These are phyloP conservation scores for Mycena leptocephala DNA, from an alignment of 768 basidiomycete genomes.

Conservation along the genomic window DNA sequence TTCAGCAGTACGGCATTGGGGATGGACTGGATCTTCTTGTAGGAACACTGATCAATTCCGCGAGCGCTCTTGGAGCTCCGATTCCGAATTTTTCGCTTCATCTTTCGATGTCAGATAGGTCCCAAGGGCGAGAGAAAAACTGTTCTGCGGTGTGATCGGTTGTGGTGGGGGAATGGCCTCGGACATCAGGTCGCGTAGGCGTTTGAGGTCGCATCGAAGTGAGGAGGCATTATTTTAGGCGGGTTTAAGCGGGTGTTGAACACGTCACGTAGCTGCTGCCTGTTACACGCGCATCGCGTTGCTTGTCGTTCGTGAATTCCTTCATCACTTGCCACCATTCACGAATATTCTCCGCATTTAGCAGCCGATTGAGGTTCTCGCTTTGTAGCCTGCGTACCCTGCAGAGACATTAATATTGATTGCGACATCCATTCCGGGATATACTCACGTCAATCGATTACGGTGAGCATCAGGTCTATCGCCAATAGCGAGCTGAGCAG, in stretches of 20 bases:
- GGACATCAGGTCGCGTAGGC: background rate
- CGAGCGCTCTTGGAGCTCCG: conserved; percentile 1
- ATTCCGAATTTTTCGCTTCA: background rate
- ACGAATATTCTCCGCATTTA: background rate
- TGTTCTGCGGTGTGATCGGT: background rate
- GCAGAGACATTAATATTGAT: background rate
- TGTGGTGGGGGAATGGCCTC: background rate
- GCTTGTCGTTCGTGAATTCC: background rate
- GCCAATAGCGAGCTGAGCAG: no score
- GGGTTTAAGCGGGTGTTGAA: background rate
- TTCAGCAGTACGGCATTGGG: conserved; percentile 9
- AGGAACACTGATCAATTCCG: background rate
- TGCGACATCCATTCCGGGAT: background rate
- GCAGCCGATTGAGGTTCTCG: background rate
- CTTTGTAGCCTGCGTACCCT: background rate
- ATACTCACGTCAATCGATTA: background rate
- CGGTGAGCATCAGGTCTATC: no score
- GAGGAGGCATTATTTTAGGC: background rate
- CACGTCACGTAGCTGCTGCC: background rate
- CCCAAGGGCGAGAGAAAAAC: background rate
- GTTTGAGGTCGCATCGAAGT: background rate
- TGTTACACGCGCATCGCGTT: background rate
- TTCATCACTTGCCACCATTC: background rate
- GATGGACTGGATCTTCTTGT: background rate
- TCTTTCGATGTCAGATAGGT: background rate